A percentile compares a stretch with the other conserved stretches of the same genome.
phyloP scores from a whole-genome alignment of 371 early-diverging fungal genomes.

The Phascolomyces articulosus region DNA sequence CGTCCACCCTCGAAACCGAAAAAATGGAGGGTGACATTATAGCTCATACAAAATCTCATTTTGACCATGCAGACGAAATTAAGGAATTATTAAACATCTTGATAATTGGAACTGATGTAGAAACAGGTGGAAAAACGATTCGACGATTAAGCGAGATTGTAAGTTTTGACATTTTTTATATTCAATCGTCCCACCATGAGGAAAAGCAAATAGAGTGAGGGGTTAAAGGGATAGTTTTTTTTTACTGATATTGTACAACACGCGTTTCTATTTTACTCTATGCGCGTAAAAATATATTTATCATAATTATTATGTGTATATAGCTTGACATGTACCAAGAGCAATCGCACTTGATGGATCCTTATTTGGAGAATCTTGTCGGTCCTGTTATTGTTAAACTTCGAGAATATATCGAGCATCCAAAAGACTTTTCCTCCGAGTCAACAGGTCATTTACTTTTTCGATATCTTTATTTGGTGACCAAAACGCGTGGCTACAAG shows the following conservation, averaged over 20 bases:
- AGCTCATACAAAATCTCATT: constrained; percentile 42
- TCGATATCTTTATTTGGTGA: constrained; percentile 65
- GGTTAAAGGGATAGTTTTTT: no score
- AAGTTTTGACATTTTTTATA: constrained; percentile 1
- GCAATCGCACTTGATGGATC: constrained; percentile 88
- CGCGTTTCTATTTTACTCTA: no score
- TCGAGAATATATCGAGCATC: constrained; percentile 38
- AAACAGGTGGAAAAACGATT: constrained; percentile 16
- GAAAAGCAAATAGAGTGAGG: no score
- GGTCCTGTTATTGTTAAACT: constrained; percentile 64
- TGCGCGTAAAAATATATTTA: no score
- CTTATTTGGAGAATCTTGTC: constrained; percentile 76
- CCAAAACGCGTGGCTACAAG: constrained; percentile 92
- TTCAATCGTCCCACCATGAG: no score
- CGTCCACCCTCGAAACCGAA: not conserved
- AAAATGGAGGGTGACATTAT: constrained; percentile 9
- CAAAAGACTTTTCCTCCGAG: not conserved
- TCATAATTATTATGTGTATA: no score
- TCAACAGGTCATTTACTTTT: constrained; percentile 38
- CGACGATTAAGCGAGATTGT: constrained; percentile 29
- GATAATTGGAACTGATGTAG: constrained; percentile 3
- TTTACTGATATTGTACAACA: no score
- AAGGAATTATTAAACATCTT: constrained; percentile 12
- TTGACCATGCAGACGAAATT: constrained; percentile 39
- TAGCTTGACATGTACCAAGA: constrained; percentile 84